These are phyloP conservation scores for Neotropicomus parvogracilis DNA, from an alignment of 1,284 basidiomycete genomes.

Conservation along the genomic window DNA sequence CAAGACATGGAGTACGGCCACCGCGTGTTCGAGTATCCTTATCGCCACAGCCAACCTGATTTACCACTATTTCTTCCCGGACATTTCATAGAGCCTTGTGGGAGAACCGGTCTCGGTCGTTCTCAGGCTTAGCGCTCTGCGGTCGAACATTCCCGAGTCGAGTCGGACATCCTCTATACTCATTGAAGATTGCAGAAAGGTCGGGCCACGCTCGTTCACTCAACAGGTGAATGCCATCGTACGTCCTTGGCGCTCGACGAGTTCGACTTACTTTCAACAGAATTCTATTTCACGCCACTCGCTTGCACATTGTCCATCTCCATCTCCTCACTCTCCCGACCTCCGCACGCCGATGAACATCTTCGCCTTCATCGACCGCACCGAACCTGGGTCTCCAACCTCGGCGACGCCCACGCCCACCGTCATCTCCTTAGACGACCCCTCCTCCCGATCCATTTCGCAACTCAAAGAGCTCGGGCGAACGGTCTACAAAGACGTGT, in stretches of 20 bases:
- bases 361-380: constrained; percentile 19
- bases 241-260: not conserved
- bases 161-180: not conserved
- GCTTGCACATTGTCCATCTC: not conserved
- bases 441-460: not conserved
- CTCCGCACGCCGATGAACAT: constrained; percentile 14
- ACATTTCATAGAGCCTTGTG: not conserved
- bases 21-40: not conserved
- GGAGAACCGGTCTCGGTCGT: not conserved
- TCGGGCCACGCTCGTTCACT: not conserved
- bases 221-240: not conserved
- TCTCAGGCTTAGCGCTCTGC: no score
- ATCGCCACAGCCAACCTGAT: not conserved
- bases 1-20: not conserved
- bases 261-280: not conserved
- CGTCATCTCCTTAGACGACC: not conserved
- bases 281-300: not conserved
- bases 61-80: not conserved
- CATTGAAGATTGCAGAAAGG: not conserved
- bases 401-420: constrained; percentile 3
- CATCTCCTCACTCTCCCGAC: no score
- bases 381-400: constrained; percentile 22
- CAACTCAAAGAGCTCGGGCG: constrained; percentile 16
- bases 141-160: no score
- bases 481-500: constrained; percentile 29